Evolutionary conservation across 495 filamentous ascomycete species (phyloP).

Genomic region (Lindgomyces ingoldianus): DNA sequence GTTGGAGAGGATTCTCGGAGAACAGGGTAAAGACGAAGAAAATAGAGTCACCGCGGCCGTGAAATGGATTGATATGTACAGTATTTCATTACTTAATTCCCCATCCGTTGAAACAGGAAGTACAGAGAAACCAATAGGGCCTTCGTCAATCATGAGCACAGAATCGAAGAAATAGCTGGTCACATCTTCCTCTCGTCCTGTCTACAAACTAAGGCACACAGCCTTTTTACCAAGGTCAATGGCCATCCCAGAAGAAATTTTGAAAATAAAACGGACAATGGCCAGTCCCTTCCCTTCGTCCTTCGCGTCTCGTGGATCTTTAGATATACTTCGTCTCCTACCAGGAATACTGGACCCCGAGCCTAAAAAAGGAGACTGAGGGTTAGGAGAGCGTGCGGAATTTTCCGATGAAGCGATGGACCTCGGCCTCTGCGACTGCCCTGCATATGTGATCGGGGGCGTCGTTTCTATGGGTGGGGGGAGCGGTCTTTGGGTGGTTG

Average conservation of each 20-base stretch:
- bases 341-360: not conserved
- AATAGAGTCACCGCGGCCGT: not conserved
- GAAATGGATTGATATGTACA: conserved; percentile 3
- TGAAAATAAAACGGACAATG: not conserved
- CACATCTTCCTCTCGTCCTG: no score
- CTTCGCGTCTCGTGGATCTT: not conserved
- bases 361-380: conserved; percentile 14
- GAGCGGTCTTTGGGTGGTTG: not conserved
- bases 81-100: not conserved
- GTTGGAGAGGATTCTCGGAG: not conserved
- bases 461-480: no score
- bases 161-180: not conserved
- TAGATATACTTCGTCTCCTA: not conserved
- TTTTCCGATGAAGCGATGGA: not conserved
- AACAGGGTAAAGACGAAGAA: not conserved
- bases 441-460: no score
- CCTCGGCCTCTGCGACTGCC: no score
- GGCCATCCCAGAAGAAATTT: not conserved
- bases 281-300: not conserved
- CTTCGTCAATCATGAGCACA: not conserved
- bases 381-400: not conserved
- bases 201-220: not conserved
- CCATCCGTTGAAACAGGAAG: not conserved
- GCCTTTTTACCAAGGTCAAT: not conserved
- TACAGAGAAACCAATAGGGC: not conserved